Conservation (phyloP, 2,329 filamentous ascomycete genomes). For the Curvularia spicifera region DNA sequence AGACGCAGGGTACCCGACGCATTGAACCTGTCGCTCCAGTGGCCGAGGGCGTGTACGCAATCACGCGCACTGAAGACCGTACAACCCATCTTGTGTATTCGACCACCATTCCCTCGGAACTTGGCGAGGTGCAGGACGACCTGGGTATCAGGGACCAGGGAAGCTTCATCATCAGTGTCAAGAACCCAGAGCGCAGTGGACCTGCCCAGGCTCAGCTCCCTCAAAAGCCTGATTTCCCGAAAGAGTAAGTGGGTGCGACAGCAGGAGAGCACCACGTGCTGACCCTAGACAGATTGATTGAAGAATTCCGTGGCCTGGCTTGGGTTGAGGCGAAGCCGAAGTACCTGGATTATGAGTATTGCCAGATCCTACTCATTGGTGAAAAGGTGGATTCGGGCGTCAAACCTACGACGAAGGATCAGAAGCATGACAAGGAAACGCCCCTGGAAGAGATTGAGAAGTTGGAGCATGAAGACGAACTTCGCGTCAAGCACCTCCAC, state of each 20-base stretch:
- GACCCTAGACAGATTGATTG: constrained; percentile 60
- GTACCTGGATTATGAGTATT: constrained; percentile 75
- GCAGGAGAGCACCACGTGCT: background rate
- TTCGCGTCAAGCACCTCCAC: constrained; percentile 66
- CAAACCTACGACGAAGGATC: constrained; percentile 62
- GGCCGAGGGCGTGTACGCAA: constrained; percentile 85
- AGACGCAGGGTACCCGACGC: constrained; percentile 73
- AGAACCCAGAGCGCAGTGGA: constrained; percentile 75
- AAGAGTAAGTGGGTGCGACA: constrained; percentile 60
- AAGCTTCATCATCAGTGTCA: constrained; percentile 78
- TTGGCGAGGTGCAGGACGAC: constrained; percentile 75
- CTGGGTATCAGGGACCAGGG: constrained; percentile 74
- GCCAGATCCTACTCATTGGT: constrained; percentile 81
- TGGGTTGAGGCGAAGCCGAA: constrained; percentile 78
- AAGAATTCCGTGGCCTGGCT: constrained; percentile 73
- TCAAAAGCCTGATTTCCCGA: constrained; percentile 71
- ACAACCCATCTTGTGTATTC: constrained; percentile 82
- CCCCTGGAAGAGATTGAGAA: constrained; percentile 75
- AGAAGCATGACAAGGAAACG: constrained; percentile 64
- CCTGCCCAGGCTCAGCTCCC: constrained; percentile 69
- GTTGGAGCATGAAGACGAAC: constrained; percentile 75
- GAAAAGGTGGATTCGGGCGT: constrained; percentile 66
- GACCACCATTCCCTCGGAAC: constrained; percentile 72
- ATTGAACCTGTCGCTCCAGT: constrained; percentile 73
- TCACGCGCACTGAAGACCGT: constrained; percentile 70